Base-by-base conservation (phyloP, 2,329 filamentous ascomycete species). In the Nemania abortiva region DNA sequence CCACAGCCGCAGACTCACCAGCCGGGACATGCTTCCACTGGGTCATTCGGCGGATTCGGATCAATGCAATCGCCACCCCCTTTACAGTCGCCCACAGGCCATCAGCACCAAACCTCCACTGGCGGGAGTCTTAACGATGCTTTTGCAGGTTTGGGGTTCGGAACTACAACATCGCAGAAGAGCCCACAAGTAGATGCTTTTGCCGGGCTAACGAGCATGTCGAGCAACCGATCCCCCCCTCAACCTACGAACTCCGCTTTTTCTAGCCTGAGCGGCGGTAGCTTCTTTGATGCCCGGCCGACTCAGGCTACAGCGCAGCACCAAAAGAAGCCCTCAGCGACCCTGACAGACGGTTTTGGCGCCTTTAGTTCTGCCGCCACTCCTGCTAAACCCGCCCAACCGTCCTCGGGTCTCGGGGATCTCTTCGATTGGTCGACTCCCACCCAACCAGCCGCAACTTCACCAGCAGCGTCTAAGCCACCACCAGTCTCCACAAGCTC, bases 231-330 rank as follows among this genome's bases (percentile, higher is more conserved):
- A 61, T 77, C 79, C 53, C 74, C 76, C 18, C 74, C 79, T 34
- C 78, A 74, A 82, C 83, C 70, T 82, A 85, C 72, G 0, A 69
- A 66, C 55, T 73, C 75, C 78, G 84, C 69, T 80, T 88, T 72
- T 79, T 84, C 77, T 4, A 74, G 65, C 60, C 67, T 79, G 55
- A 87, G 91, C 70, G 92, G 94, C 60, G 94, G 94, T 56, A 88
- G 91, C 78, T 96, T 98, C 81, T 98, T 98, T 77, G 91, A 97
- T 76, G 82, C 87, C 24, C 90, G 92, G 74, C 87, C 91, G n/a
- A 82, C 89, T 1, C 90, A 89, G 64, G 80, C 88, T 10, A 80
- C 84, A 61, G 78, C 85, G 59, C 72, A 87, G 85, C 70, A 89
- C 87, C 70, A 89, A 86, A 22, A 84, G 86, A 70, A 76, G 55